A percentile compares a stretch with the other conserved stretches of the same genome.
Conservation (phyloP, 73 alveolate species). For the Stentor roeselii region DNA sequence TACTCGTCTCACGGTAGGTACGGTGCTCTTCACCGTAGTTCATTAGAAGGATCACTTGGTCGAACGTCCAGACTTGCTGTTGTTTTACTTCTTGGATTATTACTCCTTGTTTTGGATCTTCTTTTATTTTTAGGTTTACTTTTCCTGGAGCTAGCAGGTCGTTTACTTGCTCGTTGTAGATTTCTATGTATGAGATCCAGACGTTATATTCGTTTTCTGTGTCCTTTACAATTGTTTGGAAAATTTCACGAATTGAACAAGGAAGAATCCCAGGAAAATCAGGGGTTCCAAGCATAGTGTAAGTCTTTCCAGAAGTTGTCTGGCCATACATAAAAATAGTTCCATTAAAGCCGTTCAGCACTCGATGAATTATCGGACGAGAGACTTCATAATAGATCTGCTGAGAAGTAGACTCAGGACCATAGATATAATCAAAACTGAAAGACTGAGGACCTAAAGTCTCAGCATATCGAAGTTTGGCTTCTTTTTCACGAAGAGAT, state of each 20-base stretch:
- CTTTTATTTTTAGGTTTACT: slow-evolving; percentile 58
- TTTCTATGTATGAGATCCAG: slow-evolving; percentile 90
- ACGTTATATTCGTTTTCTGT: slow-evolving; percentile 59
- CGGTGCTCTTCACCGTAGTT: slow-evolving; percentile 96
- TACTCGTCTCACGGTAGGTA: slow-evolving; percentile 85
- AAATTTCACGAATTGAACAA: slow-evolving; percentile 88
- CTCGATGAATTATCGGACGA: slow-evolving; percentile 87
- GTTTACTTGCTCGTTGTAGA: slow-evolving; percentile 90
- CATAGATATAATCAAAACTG: slow-evolving; percentile 83
- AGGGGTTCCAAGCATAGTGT: slow-evolving; percentile 95
- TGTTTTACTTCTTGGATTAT: slow-evolving; percentile 50
- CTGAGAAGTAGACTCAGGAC: slow-evolving; percentile 79
- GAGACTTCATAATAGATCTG: slow-evolving; percentile 88
- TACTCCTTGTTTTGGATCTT: slow-evolving; percentile 70
- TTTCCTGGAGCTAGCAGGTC: slow-evolving; percentile 83
- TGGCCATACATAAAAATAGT: slow-evolving; percentile 94
- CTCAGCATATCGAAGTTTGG: slow-evolving; percentile 44
- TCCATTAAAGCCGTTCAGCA: slow-evolving; percentile 89
- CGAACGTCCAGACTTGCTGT: slow-evolving; percentile 71
- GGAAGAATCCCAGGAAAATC: slow-evolving; percentile 96
- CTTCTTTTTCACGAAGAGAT: slow-evolving; percentile 55
- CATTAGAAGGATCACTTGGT: slow-evolving; percentile 73
- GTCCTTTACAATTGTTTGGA: slow-evolving; percentile 70
- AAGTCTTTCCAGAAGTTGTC: slow-evolving; percentile 96
- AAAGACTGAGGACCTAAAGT: slow-evolving; percentile 55